These are phyloP conservation scores for Spathaspora girioi DNA, from an alignment of 805 yeast genomes.

Conservation along the genomic window DNA sequence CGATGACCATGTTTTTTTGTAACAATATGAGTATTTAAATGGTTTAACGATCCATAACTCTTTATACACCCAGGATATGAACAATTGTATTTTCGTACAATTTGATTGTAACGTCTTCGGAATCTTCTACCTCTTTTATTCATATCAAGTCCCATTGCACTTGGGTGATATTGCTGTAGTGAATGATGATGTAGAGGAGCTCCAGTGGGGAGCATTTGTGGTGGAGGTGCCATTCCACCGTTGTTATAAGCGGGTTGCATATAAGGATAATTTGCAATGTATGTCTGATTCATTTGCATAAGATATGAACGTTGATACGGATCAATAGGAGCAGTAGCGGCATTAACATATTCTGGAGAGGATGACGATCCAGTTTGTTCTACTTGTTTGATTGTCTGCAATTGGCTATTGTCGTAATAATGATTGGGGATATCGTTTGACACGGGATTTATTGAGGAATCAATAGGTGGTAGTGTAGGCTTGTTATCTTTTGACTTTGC, in stretches of 20 bases:
- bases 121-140: slow-evolving; percentile 29
- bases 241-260: neutral
- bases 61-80: slow-evolving; percentile 36
- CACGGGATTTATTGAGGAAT: neutral
- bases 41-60: slow-evolving; percentile 41
- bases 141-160: slow-evolving; percentile 1
- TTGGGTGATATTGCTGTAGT: slow-evolving; percentile 3
- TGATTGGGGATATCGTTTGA: neutral
- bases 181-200: neutral
- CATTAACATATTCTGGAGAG: neutral
- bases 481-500: slow-evolving; percentile 3
- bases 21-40: slow-evolving; percentile 42
- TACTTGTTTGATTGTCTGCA: neutral
- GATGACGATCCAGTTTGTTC: neutral
- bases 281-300: neutral
- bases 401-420: neutral
- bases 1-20: slow-evolving; percentile 44
- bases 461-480: slow-evolving; percentile 4
- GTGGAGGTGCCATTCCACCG: neutral
- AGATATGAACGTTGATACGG: neutral
- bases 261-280: neutral
- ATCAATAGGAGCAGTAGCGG: neutral
- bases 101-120: slow-evolving; percentile 34
- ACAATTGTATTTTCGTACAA: slow-evolving; percentile 32
- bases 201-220: neutral